phyloP scores from a whole-genome alignment of 192 early-diverging fungal species.

The Globomyces pollinis-pini region DNA sequence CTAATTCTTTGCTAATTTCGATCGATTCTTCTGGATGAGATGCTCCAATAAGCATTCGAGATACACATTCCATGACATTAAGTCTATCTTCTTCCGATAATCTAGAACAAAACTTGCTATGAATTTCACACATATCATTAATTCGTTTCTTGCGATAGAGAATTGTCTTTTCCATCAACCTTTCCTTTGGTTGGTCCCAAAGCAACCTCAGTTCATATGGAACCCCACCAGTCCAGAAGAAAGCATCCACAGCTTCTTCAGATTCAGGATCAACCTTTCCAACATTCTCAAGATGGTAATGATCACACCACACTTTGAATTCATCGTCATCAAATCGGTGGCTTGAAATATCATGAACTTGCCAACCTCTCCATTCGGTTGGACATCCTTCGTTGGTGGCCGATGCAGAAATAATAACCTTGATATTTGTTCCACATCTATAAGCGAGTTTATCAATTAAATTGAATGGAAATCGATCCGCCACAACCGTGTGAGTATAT shows the following conservation, averaged over 20 bases:
- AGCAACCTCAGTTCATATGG: slow-evolving; percentile 13
- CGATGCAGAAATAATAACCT: slow-evolving; percentile 15
- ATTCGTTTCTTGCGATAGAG: slow-evolving; percentile 10
- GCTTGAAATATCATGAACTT: slow-evolving; percentile 11
- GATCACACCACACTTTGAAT: slow-evolving; percentile 11
- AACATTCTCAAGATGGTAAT: slow-evolving; percentile 6
- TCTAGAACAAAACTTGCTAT: slow-evolving; percentile 11
- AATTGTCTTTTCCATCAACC: slow-evolving; percentile 2
- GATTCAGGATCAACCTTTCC: slow-evolving; percentile 8
- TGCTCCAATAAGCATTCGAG: slow-evolving; percentile 4
- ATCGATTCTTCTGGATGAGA: background rate
- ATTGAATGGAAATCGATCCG: slow-evolving; percentile 3
- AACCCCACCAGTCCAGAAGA: slow-evolving; percentile 13
- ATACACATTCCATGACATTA: background rate
- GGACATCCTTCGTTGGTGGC: slow-evolving; percentile 14
- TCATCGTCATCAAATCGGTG: slow-evolving; percentile 15
- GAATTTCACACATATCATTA: background rate
- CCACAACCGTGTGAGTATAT: slow-evolving; percentile 2
- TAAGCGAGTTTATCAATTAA: slow-evolving; percentile 1
- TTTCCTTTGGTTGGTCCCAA: slow-evolving; percentile 12
- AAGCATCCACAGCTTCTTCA: slow-evolving; percentile 14
- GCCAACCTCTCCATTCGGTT: slow-evolving; percentile 8
- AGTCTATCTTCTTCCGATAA: background rate
- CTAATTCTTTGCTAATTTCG: slow-evolving; percentile 8
- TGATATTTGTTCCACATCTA: slow-evolving; percentile 11